Base-by-base conservation (phyloP, 805 yeast species). In the Cyberlindnera euphorbiiphila region DNA sequence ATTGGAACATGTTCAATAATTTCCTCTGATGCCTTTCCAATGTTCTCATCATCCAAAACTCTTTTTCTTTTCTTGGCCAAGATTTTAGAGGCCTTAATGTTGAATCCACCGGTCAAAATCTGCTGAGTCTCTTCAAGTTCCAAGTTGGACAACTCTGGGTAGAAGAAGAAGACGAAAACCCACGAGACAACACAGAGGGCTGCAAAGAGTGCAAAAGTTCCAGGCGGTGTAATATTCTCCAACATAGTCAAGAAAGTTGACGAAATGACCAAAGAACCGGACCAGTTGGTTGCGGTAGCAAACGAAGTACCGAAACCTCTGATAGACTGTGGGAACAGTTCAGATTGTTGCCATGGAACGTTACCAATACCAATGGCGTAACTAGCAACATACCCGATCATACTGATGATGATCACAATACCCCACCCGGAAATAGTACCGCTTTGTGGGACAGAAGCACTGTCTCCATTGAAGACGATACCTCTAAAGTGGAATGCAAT, bases 281-380 rank as follows among this genome's bases (percentile, higher is more conserved):
- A 77, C 98, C 98, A 91, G 66, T 91, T 91, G 29, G 89, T 80
- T 12, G 93, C 91, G 10, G 97, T 86, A 2, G 96, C 88, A 54
- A 77, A 81, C 41, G 95, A 85, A 9, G 88, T 80, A 43, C 98
- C 98, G 32, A 87, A 72, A 42, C 96, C 95, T 60, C 98, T 78
- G 23, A 91, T 96, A 45, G 79, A 76, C 70, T 89, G 95, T 24
- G 97, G 93, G 66, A 93, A 88, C 56, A 91, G 68, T 64, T 91
- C 98, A 40, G 91, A 83, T 58, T 93, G 97, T 59, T 91, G 96
- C 98, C 98, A 91, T 39, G 98, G 97, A 38, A 87, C 93, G 61
- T 91, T 89, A 65, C 98, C 98, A 50, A 89, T 85, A 50, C 98
- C 98, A 49, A 86, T 68, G 33, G 97, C 96, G 59, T 89, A 91